A percentile compares a stretch with the other conserved stretches of the same genome.
Evolutionary conservation across 2,329 filamentous ascomycete species (phyloP).

Genomic region (Periconia macrospinosa): DNA sequence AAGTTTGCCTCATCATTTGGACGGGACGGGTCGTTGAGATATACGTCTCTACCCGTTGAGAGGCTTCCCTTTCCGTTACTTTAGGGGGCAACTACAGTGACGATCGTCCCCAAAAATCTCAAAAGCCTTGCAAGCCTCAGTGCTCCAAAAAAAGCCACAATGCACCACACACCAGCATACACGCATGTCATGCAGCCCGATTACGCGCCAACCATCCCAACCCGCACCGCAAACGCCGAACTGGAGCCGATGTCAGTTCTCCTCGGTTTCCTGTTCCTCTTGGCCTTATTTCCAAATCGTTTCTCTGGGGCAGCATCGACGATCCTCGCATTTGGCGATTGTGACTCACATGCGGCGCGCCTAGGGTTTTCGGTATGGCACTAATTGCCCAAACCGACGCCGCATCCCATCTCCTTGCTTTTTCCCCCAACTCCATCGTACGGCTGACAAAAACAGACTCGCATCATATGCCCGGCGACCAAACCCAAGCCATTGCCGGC

Average conservation of each 20-base stretch:
- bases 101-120: not conserved
- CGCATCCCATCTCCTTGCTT: not conserved
- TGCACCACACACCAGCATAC: not conserved
- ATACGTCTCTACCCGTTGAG: too few species aligned
- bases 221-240: slow-evolving; percentile 27
- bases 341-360: not conserved
- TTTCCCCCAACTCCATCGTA: slow-evolving; percentile 23
- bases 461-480: slow-evolving; percentile 23
- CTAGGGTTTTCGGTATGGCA: not conserved
- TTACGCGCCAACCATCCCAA: slow-evolving; percentile 18
- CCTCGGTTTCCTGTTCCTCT: not conserved
- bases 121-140: not conserved
- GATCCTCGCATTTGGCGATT: slow-evolving; percentile 15
- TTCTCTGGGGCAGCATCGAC: not conserved
- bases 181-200: not conserved
- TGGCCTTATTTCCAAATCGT: not conserved
- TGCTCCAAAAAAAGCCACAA: not conserved
- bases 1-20: not conserved
- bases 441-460: slow-evolving; percentile 41
- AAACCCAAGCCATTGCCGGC: slow-evolving; percentile 2
- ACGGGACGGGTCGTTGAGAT: too few species aligned
- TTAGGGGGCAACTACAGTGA: not conserved
- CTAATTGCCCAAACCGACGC: not conserved
- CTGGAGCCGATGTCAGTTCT: slow-evolving; percentile 26
- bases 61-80: too few species aligned